Base-by-base conservation (phyloP, 2,329 filamentous ascomycete genomes). In the Trichophyton schoenleinii region DNA sequence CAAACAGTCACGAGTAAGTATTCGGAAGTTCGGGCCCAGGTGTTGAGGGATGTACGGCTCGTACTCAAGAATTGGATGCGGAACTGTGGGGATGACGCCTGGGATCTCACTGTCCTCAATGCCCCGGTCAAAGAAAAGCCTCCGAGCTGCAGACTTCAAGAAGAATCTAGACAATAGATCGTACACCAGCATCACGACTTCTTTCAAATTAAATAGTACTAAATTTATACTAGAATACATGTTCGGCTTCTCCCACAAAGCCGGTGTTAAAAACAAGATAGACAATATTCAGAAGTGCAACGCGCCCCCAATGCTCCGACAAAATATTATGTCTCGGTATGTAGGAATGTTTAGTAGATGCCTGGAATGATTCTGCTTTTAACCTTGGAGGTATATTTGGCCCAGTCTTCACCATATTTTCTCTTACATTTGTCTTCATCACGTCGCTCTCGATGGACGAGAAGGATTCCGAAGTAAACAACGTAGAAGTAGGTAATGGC, bases 391-490 rank as follows among this genome's bases (percentile, higher is more conserved):
- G 88, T 91, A 75, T 96, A 97, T 75, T 84, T 83, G 65, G 91
- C 84, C 91, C 92, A 97, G 71, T 96, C 91, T 67, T 86, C 86
- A 28, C 91, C 91, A 70, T 97, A 97, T 80, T 97, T 97, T 70
- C 83, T 83, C 65, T 82, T 80, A 74, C 92, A 97, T 79, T 96
- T 96, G 72, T 89, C 88, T 67, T 96, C 91, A 67, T 97, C 92
- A 60, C 92, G 82, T 62, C 84, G 78, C 71, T 95, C 91, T 20
- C 92, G 87, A 72, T 96, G 92, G 60, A 96, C 79, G 9, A 97
- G 80, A 64, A 97, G 76, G 11, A 95, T 77, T 2, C 86, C 91
- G 77, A 97, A 96, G 78, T 96, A 97, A 6, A 95, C 69, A 67
- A 96, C 81, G 77, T 95, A 97, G 72, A 96, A 96, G 78, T 96